Evolutionary conservation across 768 basidiomycete species (phyloP).

Genomic region (Auriscalpium microsporum): DNA sequence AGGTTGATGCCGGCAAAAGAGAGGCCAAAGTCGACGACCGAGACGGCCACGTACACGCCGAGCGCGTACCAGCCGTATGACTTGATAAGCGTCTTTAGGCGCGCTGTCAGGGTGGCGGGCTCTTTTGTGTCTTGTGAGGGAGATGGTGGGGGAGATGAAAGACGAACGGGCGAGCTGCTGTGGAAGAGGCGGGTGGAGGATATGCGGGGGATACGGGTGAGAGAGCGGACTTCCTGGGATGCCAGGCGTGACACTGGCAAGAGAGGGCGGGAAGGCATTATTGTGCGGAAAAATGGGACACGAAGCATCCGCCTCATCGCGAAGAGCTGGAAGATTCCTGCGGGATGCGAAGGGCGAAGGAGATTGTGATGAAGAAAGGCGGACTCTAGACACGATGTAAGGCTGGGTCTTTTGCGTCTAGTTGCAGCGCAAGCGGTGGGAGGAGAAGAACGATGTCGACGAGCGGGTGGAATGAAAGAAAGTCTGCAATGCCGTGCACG

Average conservation of each 20-base stretch:
- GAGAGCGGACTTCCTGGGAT: conserved; percentile 22
- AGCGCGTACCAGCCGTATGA: conserved; percentile 95
- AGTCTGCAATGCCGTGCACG: too few species aligned
- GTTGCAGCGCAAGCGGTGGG: too few species aligned
- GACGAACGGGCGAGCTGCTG: conserved; percentile 39
- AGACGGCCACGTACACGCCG: conserved; percentile 75
- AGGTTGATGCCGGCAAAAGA: conserved; percentile 80
- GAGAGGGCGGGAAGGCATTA: conserved; percentile 36
- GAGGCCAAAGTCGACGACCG: conserved; percentile 72
- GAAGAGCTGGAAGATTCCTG: too few species aligned
- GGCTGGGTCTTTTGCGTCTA: too few species aligned
- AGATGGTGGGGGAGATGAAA: conserved; percentile 28
- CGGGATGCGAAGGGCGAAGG: too few species aligned
- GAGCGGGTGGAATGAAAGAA: too few species aligned
- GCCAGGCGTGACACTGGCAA: conserved; percentile 38
- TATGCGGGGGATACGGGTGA: conserved; percentile 23
- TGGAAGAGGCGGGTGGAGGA: conserved; percentile 40
- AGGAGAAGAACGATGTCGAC: too few species aligned
- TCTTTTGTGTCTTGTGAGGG: conserved; percentile 28
- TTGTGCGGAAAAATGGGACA: conserved; percentile 36
- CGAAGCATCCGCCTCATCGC: conserved; percentile 27
- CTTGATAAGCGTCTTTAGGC: conserved; percentile 76
- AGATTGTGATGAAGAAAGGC: too few species aligned
- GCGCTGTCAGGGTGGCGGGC: conserved; percentile 53
- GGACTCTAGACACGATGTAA: too few species aligned